phyloP scores from a whole-genome alignment of 2,329 filamentous ascomycete genomes.

The Fusarium beomiforme region DNA sequence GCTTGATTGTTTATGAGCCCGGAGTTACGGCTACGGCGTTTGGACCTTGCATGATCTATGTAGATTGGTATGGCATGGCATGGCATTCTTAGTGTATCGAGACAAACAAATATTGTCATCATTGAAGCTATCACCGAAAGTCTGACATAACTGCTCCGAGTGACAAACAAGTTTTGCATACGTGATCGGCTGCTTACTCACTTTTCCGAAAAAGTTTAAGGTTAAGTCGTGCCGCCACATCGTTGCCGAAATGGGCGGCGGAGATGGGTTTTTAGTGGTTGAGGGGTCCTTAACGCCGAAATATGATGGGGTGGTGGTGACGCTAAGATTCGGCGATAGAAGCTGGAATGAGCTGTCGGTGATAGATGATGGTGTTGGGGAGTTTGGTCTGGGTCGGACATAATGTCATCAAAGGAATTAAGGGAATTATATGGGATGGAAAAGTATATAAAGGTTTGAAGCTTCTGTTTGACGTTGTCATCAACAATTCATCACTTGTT shows the following conservation, averaged over 20 bases:
- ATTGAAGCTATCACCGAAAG: not conserved
- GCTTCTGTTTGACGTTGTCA: not conserved
- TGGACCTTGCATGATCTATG: constrained; percentile 27
- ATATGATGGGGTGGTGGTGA: no score
- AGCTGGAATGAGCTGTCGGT: not conserved
- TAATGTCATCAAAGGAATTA: not conserved
- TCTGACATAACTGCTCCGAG: accelerated
- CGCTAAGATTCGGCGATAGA: constrained; percentile 29
- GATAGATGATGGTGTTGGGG: not conserved
- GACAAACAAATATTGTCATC: not conserved
- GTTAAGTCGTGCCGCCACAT: not conserved
- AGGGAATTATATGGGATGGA: accelerated
- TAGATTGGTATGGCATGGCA: constrained; percentile 32
- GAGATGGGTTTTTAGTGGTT: not conserved
- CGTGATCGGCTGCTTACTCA: not conserved
- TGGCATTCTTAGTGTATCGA: constrained; percentile 29
- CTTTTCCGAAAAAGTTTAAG: not conserved
- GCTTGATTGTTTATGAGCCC: constrained; percentile 38
- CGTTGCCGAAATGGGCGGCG: no score
- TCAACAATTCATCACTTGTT: not conserved
- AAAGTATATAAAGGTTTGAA: not conserved
- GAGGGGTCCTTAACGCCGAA: constrained; percentile 9
- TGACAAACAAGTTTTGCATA: not conserved
- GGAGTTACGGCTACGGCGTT: constrained; percentile 40
- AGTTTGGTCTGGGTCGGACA: not conserved